phyloP scores from a whole-genome alignment of 2,329 filamentous ascomycete genomes.

The Claviceps lovelessii region DNA sequence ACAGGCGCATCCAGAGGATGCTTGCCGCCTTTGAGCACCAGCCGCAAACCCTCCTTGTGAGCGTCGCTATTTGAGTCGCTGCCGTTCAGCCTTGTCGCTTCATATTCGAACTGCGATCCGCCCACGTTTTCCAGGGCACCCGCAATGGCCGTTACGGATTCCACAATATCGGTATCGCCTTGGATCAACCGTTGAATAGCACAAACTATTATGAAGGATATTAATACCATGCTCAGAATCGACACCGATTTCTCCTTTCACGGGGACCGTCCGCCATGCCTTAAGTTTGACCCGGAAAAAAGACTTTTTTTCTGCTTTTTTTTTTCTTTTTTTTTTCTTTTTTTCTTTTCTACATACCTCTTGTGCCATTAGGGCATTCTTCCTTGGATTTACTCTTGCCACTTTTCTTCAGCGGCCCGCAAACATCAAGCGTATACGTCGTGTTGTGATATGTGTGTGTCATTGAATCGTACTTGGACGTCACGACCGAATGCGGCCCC shows the following conservation, averaged over 20 bases:
- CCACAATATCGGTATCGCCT: conserved; percentile 33
- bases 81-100: conserved; percentile 50
- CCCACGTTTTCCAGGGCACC: conserved; percentile 50
- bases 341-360: conserved; percentile 33
- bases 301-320: too few relatives aligned
- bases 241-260: background rate
- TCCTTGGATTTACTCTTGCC: conserved; percentile 39
- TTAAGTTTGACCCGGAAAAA: background rate
- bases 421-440: conserved; percentile 72
- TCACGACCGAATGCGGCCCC: conserved; percentile 56
- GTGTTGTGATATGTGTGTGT: conserved; percentile 46
- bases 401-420: conserved; percentile 48
- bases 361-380: conserved; percentile 54
- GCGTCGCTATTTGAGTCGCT: conserved; percentile 50
- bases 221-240: background rate
- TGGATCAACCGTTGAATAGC: conserved; percentile 49
- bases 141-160: conserved; percentile 56
- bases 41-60: conserved; percentile 54
- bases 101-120: conserved; percentile 47
- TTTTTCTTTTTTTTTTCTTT: too few relatives aligned
- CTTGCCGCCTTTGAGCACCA: conserved; percentile 51
- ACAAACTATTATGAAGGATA: conserved; percentile 45
- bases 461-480: conserved; percentile 36
- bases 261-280: too few relatives aligned
- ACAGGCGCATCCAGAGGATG: conserved; percentile 34